These are phyloP conservation scores for Erysimum cheiri DNA, from an alignment of 441 rosid genomes.

Conservation along the genomic window DNA sequence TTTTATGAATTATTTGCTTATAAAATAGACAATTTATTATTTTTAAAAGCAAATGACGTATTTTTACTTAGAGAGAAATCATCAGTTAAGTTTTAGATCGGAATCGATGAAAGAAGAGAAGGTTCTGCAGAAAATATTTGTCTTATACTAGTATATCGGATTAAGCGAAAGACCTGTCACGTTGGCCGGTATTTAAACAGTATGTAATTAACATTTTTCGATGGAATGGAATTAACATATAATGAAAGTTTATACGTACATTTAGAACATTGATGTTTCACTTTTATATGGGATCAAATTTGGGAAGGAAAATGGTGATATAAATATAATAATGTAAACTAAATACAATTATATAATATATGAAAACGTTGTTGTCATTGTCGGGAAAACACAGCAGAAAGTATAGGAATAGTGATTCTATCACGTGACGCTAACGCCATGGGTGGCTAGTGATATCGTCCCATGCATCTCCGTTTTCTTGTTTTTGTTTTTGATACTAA, in stretches of 20 bases:
- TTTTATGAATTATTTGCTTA: too few relatives aligned
- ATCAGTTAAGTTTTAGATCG: too few relatives aligned
- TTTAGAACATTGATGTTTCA: not conserved
- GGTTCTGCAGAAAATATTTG: too few relatives aligned
- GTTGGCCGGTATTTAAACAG: too few relatives aligned
- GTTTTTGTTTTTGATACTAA: not conserved
- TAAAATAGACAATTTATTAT: too few relatives aligned
- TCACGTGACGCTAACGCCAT: conserved; percentile 45
- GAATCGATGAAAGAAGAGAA: too few relatives aligned
- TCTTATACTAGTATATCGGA: too few relatives aligned
- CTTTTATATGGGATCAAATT: not conserved
- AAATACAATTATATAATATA: not conserved
- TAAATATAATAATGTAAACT: not conserved
- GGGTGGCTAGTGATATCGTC: conserved; percentile 18
- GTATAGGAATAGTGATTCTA: conserved; percentile 20
- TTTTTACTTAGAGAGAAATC: too few relatives aligned
- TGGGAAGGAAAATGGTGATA: not conserved
- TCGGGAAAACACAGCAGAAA: conserved; percentile 1
- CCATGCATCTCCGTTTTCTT: not conserved
- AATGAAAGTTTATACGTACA: not conserved
- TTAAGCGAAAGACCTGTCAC: too few relatives aligned
- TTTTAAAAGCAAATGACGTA: too few relatives aligned
- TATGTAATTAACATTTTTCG: too few relatives aligned
- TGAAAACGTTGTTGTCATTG: conserved; percentile 20
- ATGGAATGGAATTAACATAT: not conserved